A percentile compares a stretch with the other conserved stretches of the same genome.
These are phyloP conservation scores for Polygonum aviculare DNA, from an alignment of 148 eudicot genomes.

Conservation along the genomic window DNA sequence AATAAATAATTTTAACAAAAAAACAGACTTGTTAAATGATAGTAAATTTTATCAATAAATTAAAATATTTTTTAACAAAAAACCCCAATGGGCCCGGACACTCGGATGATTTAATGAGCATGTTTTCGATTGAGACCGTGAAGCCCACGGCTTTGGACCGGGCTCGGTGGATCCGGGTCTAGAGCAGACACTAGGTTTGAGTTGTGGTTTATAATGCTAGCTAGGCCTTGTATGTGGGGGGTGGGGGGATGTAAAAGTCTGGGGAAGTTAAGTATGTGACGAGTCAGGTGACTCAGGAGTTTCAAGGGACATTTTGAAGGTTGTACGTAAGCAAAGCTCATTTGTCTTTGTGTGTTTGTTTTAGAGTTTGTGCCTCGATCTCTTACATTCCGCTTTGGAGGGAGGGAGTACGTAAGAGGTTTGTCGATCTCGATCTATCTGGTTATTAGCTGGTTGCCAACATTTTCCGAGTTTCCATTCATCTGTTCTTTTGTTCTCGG, in stretches of 20 bases:
- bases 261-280: background rate
- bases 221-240: too few relatives aligned
- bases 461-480: background rate
- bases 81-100: background rate
- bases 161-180: constrained; percentile 11
- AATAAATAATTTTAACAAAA: too few relatives aligned
- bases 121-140: constrained; percentile 34
- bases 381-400: background rate
- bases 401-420: too few relatives aligned
- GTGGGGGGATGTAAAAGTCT: too few relatives aligned
- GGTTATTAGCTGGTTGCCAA: too few relatives aligned
- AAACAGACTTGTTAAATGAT: too few relatives aligned
- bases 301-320: constrained; percentile 4
- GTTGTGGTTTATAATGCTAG: background rate
- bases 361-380: background rate
- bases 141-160: constrained; percentile 18
- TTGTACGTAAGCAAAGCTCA: background rate
- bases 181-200: background rate
- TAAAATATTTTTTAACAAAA: too few relatives aligned
- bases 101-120: constrained; percentile 21
- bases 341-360: background rate
- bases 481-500: background rate
- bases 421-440: too few relatives aligned
- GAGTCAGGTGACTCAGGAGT: background rate
- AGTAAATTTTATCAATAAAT: too few relatives aligned